Percentiles rank a stretch among this genome's conserved stretches.
These are phyloP conservation scores for Pichia californica DNA, from an alignment of 805 yeast genomes.

Conservation along the genomic window DNA sequence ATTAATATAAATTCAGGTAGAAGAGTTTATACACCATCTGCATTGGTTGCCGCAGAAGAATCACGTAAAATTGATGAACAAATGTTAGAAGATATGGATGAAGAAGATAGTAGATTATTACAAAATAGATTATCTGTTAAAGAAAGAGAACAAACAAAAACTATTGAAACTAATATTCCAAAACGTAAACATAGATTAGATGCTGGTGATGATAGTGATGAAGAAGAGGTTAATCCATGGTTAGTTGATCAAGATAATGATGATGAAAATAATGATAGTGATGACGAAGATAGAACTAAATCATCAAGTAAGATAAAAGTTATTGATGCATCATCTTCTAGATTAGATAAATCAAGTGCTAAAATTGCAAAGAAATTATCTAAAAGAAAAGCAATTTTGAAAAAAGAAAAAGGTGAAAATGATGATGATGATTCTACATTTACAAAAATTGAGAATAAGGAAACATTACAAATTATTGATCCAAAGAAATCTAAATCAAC, in stretches of 20 bases:
- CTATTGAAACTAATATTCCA: neutral
- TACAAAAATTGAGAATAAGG: constrained; percentile 40
- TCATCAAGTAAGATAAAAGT: constrained; percentile 42
- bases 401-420: constrained; percentile 19
- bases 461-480: constrained; percentile 50
- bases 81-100: constrained; percentile 39
- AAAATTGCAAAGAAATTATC: constrained; percentile 33
- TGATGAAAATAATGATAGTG: constrained; percentile 14
- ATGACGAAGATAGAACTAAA: constrained; percentile 16
- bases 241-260: constrained; percentile 28
- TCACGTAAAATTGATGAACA: constrained; percentile 32
- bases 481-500: constrained; percentile 25
- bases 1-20: constrained; percentile 65
- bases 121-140: constrained; percentile 31
- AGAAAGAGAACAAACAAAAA: constrained; percentile 10
- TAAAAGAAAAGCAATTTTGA: constrained; percentile 26
- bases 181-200: constrained; percentile 7
- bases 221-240: constrained; percentile 43
- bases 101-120: constrained; percentile 45
- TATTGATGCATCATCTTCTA: constrained; percentile 45
- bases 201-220: neutral
- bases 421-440: constrained; percentile 32
- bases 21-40: constrained; percentile 68
- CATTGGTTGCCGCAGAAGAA: constrained; percentile 33
- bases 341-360: constrained; percentile 40